Evolutionary conservation across 192 early-diverging fungal species (phyloP), one percentile per base, ranked within the genome.

Genomic region (Entomortierella chlamydospora): DNA sequence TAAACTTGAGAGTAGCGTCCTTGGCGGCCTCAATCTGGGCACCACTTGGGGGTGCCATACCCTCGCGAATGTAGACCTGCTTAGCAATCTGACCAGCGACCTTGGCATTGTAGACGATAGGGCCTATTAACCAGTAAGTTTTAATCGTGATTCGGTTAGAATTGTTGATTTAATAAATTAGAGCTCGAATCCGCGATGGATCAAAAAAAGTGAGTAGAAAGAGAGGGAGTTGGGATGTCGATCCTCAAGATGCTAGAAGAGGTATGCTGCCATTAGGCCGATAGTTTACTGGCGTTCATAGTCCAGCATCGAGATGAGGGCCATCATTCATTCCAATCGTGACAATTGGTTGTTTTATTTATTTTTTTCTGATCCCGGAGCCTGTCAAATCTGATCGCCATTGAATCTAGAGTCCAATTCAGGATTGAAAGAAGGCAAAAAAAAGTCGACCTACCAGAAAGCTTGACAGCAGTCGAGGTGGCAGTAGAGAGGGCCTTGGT

Each of bases 41-140:
- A 34, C 73, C 77, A n/a, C 71, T 73, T 15, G 90, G 90, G 57
- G 86, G 86, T 25, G 83, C 72, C 86, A 91, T 84, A 57, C 84
- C 84, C 78, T 91, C 88, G 50, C 86, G 87, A 26, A 72, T 82
- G 72, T 89, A 91, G 45, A 91, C 90, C 81, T 87, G 82, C 81
- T 91, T 91, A 52, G 84, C 88, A 42, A 91, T 45, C 77, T 91
- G 88, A 47, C 67, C 83, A 39, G 82, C 82, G 31, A 91, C 90
- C 70, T 82, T 82, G 62, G 84, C 72, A 62, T 88, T 86, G 76
- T 91, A 91, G 43, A 83, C 25, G 22, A 83, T 51, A 20, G 76
- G 76, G 56, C 66, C 74, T 78, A 58, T 41, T 6, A 10, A 25
- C 10, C 7, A 55, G 8, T 25, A 33, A 57, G 17, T 3, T 57